Percentiles rank a stretch among this genome's conserved stretches.
Evolutionary conservation across 768 basidiomycete genomes (phyloP).

Genomic region (Nidularia pulvinata): DNA sequence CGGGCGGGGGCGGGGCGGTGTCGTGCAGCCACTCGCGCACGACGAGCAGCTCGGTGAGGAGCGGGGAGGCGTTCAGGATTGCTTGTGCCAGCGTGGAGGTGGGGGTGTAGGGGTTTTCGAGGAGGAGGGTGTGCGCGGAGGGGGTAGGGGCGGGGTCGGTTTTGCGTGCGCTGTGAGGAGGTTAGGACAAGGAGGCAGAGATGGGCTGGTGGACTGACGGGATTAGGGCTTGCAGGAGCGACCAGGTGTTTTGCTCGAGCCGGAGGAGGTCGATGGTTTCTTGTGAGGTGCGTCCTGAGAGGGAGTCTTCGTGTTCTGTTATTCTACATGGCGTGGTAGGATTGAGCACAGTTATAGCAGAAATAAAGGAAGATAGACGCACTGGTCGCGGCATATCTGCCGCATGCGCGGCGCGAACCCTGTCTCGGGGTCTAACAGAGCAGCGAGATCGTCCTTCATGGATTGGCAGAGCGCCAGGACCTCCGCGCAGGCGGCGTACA

Average conservation of each 20-base stretch:
- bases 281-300: constrained; percentile 24
- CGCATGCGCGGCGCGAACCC: constrained; percentile 73
- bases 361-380: constrained; percentile 15
- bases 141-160: constrained; percentile 46
- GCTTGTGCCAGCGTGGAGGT: constrained; percentile 74
- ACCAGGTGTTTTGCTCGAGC: constrained; percentile 85
- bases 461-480: constrained; percentile 62
- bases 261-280: constrained; percentile 64
- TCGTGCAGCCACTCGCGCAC: constrained; percentile 92
- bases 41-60: constrained; percentile 75
- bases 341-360: too few species aligned
- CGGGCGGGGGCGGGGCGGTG: constrained; percentile 56
- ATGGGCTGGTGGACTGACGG: constrained; percentile 45
- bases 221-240: constrained; percentile 73
- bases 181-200: not conserved
- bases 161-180: constrained; percentile 59
- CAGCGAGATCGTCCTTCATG: constrained; percentile 52
- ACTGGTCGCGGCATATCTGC: constrained; percentile 57
- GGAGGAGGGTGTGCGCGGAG: constrained; percentile 54
- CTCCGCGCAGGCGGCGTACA: constrained; percentile 70
- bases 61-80: constrained; percentile 64
- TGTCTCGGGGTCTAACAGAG: constrained; percentile 60
- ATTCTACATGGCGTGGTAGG: constrained; percentile 31
- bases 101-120: constrained; percentile 82
- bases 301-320: constrained; percentile 45